phyloP scores from a whole-genome alignment of 1,284 basidiomycete species.

The Amylostereum areolatum region DNA sequence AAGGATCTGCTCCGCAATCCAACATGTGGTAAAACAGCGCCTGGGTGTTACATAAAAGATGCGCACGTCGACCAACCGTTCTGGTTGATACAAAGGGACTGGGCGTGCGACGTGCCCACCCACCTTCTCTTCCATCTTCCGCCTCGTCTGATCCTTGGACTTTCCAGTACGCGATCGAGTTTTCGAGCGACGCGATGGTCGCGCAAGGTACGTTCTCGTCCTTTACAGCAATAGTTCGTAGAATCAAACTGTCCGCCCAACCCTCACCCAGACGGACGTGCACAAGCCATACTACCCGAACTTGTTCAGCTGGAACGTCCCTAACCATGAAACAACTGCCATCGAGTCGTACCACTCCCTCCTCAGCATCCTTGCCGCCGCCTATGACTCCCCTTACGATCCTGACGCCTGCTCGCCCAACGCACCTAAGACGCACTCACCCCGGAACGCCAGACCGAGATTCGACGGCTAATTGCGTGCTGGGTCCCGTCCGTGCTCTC shows the following conservation, averaged over 20 bases:
- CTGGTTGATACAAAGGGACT: conserved; percentile 61
- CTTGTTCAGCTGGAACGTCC: conserved; percentile 23
- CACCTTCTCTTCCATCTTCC: no score
- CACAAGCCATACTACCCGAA: conserved; percentile 30
- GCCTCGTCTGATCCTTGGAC: not conserved
- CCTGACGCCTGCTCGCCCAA: conserved; percentile 33
- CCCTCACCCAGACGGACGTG: conserved; percentile 51
- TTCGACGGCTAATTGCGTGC: conserved; percentile 40
- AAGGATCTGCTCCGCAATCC: no score
- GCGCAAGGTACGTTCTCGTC: conserved; percentile 36
- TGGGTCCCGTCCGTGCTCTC: conserved; percentile 38
- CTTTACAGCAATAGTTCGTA: not conserved
- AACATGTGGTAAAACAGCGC: no score
- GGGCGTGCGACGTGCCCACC: no score
- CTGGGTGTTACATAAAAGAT: not conserved
- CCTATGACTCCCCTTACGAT: conserved; percentile 55
- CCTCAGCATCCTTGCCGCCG: conserved; percentile 43
- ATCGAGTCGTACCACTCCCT: conserved; percentile 24
- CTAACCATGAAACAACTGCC: conserved; percentile 8
- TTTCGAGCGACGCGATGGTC: conserved; percentile 46
- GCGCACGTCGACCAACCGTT: conserved; percentile 34
- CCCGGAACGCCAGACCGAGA: conserved; percentile 37
- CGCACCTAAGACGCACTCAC: conserved; percentile 31
- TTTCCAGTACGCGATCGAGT: conserved; percentile 52
- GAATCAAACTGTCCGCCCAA: conserved; percentile 17